Percentiles rank a stretch among this genome's conserved stretches.
phyloP scores from a whole-genome alignment of 345 rosid genomes.

The Brassica nigra region DNA sequence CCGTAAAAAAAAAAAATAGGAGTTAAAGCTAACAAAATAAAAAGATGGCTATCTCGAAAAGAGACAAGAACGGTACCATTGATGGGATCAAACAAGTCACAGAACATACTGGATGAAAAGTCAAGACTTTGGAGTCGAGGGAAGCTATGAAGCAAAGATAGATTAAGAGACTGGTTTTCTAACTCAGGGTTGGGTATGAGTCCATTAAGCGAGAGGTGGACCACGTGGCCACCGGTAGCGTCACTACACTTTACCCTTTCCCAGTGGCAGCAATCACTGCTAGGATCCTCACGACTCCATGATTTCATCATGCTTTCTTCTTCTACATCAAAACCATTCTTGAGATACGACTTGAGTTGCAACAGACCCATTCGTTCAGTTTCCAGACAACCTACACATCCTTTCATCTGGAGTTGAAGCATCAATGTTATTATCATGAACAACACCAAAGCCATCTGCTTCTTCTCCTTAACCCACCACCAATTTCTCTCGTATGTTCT shows the following conservation, averaged over 20 bases:
- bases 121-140: conserved; percentile 8
- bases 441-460: no score
- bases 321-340: not conserved
- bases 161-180: not conserved
- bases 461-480: no score
- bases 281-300: not conserved
- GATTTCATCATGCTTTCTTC: not conserved
- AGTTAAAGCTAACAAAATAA: not conserved
- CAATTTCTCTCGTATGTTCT: no score
- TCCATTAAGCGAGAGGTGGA: not conserved
- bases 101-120: not conserved
- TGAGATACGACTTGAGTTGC: no score
- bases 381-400: no score
- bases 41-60: not conserved
- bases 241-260: not conserved
- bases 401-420: no score
- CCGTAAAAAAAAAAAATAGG: not conserved
- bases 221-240: not conserved
- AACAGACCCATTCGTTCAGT: no score
- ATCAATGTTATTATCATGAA: no score
- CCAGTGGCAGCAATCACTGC: not conserved
- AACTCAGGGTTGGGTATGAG: not conserved
- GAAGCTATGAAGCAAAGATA: conserved; percentile 21
- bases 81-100: conserved; percentile 13
- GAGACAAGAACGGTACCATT: not conserved